phyloP scores from a whole-genome alignment of 1,284 basidiomycete genomes.

The Peniophora sp. region DNA sequence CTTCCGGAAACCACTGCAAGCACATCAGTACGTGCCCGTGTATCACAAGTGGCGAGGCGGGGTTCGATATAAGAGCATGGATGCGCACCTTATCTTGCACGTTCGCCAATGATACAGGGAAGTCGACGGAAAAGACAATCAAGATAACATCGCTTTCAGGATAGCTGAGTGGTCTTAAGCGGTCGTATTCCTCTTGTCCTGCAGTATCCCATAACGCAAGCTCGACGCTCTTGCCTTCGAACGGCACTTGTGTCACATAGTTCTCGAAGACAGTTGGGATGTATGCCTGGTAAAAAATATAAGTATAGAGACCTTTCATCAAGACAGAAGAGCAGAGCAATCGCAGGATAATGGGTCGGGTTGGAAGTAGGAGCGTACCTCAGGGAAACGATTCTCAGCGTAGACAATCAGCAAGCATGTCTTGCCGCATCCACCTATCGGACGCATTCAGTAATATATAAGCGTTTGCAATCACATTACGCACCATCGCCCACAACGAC shows the following conservation, averaged over 20 bases:
- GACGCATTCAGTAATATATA: constrained; percentile 1
- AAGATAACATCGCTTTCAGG: constrained; percentile 96
- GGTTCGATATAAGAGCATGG: neutral
- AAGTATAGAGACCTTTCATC: constrained; percentile 5
- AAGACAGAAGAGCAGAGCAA: no score
- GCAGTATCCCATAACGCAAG: constrained; percentile 98
- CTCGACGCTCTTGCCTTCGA: constrained; percentile 87
- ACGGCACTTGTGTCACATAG: constrained; percentile 86
- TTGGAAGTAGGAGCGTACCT: constrained; percentile 61
- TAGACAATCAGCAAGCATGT: constrained; percentile 93
- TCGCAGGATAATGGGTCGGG: no score
- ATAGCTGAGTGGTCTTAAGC: constrained; percentile 89
- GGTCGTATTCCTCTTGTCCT: constrained; percentile 97
- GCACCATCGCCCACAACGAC: constrained; percentile 87
- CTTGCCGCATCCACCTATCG: constrained; percentile 72
- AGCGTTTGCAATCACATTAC: constrained; percentile 25
- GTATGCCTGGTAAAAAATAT: constrained; percentile 59
- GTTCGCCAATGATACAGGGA: constrained; percentile 89
- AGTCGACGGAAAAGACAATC: constrained; percentile 96
- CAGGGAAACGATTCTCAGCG: constrained; percentile 95
- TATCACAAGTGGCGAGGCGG: no score
- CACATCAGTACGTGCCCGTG: neutral
- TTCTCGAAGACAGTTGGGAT: constrained; percentile 99
- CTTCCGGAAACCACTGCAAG: constrained; percentile 93
- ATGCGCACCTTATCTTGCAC: constrained; percentile 81